These are phyloP conservation scores for Jaapia argillacea DNA, from an alignment of 768 basidiomycete genomes.

Conservation along the genomic window DNA sequence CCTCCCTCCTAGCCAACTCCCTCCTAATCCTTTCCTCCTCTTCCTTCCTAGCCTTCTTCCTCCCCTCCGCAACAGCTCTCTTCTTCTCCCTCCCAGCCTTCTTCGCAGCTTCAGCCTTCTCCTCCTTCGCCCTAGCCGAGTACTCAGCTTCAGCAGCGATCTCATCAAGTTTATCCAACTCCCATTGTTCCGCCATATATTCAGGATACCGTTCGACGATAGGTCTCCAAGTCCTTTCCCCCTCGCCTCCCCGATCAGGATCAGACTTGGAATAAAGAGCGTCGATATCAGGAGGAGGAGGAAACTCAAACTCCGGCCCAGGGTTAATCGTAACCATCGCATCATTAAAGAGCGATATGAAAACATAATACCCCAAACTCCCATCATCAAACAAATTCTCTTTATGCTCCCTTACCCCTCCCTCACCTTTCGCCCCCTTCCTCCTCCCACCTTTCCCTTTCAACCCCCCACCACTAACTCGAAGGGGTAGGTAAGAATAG, in stretches of 20 bases:
- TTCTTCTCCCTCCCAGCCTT: constrained; percentile 20
- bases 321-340: constrained; percentile 80
- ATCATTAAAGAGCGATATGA: constrained; percentile 88
- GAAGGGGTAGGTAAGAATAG: constrained; percentile 83
- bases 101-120: background rate
- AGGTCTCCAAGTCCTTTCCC: constrained; percentile 58
- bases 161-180: constrained; percentile 69
- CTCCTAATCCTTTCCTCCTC: no score
- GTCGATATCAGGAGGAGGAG: constrained; percentile 75
- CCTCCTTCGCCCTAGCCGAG: background rate
- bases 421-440: constrained; percentile 52
- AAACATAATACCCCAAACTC: constrained; percentile 89
- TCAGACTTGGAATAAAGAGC: constrained; percentile 33
- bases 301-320: constrained; percentile 77
- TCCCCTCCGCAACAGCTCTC: constrained; percentile 3
- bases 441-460: constrained; percentile 41
- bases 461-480: constrained; percentile 45
- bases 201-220: constrained; percentile 78
- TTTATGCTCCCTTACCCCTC: constrained; percentile 56
- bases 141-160: constrained; percentile 6
- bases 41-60: background rate
- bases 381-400: constrained; percentile 93
- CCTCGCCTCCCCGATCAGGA: constrained; percentile 8
- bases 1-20: no score
- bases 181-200: constrained; percentile 77